These are phyloP conservation scores for Plasmodium cynomolgi DNA, from an alignment of 169 alveolate genomes.

Conservation along the genomic window DNA sequence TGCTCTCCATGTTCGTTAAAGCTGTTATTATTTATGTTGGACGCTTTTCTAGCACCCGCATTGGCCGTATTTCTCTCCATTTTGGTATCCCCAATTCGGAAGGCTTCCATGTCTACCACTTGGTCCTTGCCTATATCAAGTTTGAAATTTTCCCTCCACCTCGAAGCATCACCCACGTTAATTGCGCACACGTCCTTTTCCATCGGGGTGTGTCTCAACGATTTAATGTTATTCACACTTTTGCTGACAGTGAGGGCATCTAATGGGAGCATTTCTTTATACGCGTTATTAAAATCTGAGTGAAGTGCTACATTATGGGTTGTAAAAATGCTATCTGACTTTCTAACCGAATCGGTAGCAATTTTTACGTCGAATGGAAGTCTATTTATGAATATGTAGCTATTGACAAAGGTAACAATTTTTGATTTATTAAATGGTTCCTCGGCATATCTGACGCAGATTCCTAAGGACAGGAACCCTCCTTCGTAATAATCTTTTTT, in stretches of 20 bases:
- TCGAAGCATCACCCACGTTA: constrained; percentile 1
- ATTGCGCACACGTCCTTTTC: constrained; percentile 9
- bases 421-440: constrained; percentile 84
- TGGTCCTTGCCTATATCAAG: background rate
- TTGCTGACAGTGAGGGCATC: constrained; percentile 8
- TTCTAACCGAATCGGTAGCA: constrained; percentile 15
- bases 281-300: constrained; percentile 26
- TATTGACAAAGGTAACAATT: constrained; percentile 84
- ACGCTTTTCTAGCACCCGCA: background rate
- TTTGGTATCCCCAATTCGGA: background rate
- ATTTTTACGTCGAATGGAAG: constrained; percentile 85
- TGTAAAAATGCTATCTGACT: constrained; percentile 14
- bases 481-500: constrained; percentile 60
- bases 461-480: constrained; percentile 78
- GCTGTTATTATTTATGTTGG: background rate
- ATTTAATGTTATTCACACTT: background rate
- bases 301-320: background rate
- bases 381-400: constrained; percentile 84
- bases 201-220: constrained; percentile 7
- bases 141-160: background rate
- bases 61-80: background rate
- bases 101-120: background rate
- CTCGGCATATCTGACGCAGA: constrained; percentile 86
- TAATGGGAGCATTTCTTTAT: constrained; percentile 17
- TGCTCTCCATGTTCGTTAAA: background rate